Base-by-base conservation (phyloP, 768 basidiomycete species). In the Paxillus rubicundulus region DNA sequence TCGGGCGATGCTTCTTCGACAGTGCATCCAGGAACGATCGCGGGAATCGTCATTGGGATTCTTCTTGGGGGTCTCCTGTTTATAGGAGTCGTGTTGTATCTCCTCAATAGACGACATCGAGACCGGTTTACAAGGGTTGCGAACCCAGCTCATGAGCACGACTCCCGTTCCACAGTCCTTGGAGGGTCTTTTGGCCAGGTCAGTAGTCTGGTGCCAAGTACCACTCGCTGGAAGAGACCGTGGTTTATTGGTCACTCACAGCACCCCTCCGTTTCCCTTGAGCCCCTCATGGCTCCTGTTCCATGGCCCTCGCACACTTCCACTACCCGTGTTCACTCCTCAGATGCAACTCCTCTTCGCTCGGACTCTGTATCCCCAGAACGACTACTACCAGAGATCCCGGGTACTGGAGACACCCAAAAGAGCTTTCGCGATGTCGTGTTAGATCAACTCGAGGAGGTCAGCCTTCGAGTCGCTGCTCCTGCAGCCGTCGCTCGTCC, bases 21-120 rank as follows among this genome's bases (percentile, higher is more conserved):
- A 2, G 37, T 64, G 14, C 52, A 64, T 20, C 2, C 60, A 0
- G 41, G 34, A 2, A 18, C 43, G 13, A 44, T 66, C 14, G 60
- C 58, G 10, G 62, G 55, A 34, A 67, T 70, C 44, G 38, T 59
- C 18, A 18, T 70, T 9, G 67, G 60, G 8, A 13, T 24, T 30
- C 41, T 64, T 9, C 14, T 62, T 2, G 69, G 50, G 1, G 43
- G 43, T 33, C 28, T 42, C 28, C 17, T 62, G 9, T 17, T 70
- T 16, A 49, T 56, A 14, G 27, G 3, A 2, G 53, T 60, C 37
- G 21, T 50, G 24, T 9, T 62, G 1, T 59, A 47, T 36, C 50
- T 68, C 24, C 38, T 57, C 27, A 18, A 45, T 9, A 58, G 60
- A 14, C 49, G 44, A 28, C 2, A 13, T 2, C 55, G 37, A 4